Evolutionary conservation across 164 flowering plant species (phyloP).

Genomic region (Dillenia turbinata): DNA sequence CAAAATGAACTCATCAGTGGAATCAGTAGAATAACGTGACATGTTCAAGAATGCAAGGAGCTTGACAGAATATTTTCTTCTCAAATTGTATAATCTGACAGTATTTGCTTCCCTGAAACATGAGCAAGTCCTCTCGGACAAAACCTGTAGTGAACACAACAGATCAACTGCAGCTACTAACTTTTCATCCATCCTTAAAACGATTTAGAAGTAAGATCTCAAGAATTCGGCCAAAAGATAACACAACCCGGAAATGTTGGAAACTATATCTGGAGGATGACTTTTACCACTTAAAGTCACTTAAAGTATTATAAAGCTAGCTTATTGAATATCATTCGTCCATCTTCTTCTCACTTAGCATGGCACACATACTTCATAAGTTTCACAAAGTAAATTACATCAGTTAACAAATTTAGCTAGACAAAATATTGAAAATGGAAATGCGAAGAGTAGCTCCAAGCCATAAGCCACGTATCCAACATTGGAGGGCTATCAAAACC

Average conservation of each 20-base stretch:
- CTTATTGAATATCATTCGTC: neutral
- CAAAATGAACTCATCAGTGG: slow-evolving; percentile 25
- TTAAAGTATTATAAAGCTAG: neutral
- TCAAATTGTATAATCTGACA: slow-evolving; percentile 21
- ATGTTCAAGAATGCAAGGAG: slow-evolving; percentile 25
- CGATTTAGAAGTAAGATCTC: neutral
- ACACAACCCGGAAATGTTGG: neutral
- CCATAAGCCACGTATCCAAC: no score
- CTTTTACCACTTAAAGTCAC: neutral
- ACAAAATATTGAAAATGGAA: no score
- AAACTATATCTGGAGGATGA: neutral
- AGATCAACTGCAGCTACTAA: neutral
- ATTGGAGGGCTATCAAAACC: no score
- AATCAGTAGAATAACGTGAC: slow-evolving; percentile 26
- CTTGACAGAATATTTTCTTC: slow-evolving; percentile 31
- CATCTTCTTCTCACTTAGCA: no score
- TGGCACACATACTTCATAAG: no score
- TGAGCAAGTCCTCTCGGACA: slow-evolving; percentile 44
- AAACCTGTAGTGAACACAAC: slow-evolving; percentile 34
- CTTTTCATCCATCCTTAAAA: neutral
- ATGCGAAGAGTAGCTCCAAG: no score
- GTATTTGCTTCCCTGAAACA: slow-evolving; percentile 38
- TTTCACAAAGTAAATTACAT: no score
- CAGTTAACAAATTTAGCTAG: no score
- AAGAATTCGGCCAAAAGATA: neutral